These are phyloP conservation scores for Leucogyrophana mollusca DNA, from an alignment of 768 basidiomycete genomes.

Conservation along the genomic window DNA sequence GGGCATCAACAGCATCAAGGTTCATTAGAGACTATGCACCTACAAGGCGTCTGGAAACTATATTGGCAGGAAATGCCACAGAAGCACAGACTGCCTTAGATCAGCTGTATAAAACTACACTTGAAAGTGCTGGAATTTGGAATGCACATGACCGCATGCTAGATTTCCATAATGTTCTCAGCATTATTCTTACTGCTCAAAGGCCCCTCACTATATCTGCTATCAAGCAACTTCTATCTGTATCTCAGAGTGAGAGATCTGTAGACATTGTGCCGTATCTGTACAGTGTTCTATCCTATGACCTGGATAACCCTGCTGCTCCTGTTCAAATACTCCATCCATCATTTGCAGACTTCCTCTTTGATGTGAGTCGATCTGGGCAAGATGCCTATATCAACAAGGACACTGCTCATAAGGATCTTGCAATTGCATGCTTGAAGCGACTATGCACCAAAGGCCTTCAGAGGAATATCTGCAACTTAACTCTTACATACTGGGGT, in stretches of 20 bases:
- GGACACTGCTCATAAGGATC: constrained; percentile 14
- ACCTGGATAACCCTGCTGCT: too few relatives aligned
- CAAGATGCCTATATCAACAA: constrained; percentile 26
- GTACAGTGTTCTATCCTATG: too few relatives aligned
- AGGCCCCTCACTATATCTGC: constrained; percentile 23
- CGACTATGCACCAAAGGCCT: constrained; percentile 11
- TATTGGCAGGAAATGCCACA: constrained; percentile 15
- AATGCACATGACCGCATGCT: constrained; percentile 23
- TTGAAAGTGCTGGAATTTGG: constrained; percentile 29
- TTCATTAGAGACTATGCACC: not conserved
- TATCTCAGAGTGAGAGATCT: too few relatives aligned
- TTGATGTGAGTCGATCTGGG: constrained; percentile 25
- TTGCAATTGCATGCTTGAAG: constrained; percentile 24
- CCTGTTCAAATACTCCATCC: constrained; percentile 32
- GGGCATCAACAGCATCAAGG: too few relatives aligned
- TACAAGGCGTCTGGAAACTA: not conserved
- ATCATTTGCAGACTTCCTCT: constrained; percentile 33
- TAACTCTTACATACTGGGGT: constrained; percentile 16
- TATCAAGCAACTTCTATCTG: constrained; percentile 27
- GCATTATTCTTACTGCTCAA: constrained; percentile 26
- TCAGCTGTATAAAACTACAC: constrained; percentile 28
- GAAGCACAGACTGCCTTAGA: constrained; percentile 28
- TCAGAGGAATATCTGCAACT: constrained; percentile 23
- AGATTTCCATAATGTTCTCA: constrained; percentile 32
- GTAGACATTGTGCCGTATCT: too few relatives aligned